Evolutionary conservation across 2,329 filamentous ascomycete genomes (phyloP).

Genomic region (Annulohypoxylon truncatum): DNA sequence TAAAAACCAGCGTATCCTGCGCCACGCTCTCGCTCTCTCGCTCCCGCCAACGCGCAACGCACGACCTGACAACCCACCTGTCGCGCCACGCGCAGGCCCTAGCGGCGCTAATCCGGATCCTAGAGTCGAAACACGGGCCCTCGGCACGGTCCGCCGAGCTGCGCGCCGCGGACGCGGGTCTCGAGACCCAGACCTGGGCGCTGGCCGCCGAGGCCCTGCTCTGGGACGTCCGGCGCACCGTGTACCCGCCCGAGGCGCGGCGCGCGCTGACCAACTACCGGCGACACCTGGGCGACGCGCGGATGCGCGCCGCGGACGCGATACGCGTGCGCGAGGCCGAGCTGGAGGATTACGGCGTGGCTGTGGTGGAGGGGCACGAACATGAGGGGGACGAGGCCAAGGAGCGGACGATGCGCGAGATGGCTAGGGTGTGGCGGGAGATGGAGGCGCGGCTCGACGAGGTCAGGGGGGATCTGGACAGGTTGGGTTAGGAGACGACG

Average conservation of each 20-base stretch:
- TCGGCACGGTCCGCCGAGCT: conserved; percentile 64
- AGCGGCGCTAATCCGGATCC: conserved; percentile 58
- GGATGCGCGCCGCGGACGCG: conserved; percentile 57
- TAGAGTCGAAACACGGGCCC: conserved; percentile 67
- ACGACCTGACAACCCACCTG: conserved; percentile 55
- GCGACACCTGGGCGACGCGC: conserved; percentile 62
- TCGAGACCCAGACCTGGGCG: conserved; percentile 58
- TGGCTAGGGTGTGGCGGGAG: conserved; percentile 63
- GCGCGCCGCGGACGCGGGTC: conserved; percentile 58
- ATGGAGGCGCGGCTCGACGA: conserved; percentile 63
- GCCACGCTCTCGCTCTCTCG: conserved; percentile 52
- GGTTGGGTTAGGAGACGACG: conserved; percentile 41
- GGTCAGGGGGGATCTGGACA: conserved; percentile 59
- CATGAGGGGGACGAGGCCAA: conserved; percentile 51
- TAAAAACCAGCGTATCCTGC: conserved; percentile 44
- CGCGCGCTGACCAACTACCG: conserved; percentile 60
- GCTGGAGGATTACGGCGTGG: conserved; percentile 62
- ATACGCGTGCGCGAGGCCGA: conserved; percentile 56
- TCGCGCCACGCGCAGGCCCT: conserved; percentile 55
- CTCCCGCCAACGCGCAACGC: conserved; percentile 55
- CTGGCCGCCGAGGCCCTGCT: conserved; percentile 52
- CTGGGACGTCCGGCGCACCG: conserved; percentile 51
- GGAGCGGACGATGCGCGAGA: conserved; percentile 64
- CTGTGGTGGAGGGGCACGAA: conserved; percentile 48
- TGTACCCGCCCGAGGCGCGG: conserved; percentile 58